Conservation (phyloP, 371 early-diverging fungal genomes). For the Saksenaea vasiformis region DNA sequence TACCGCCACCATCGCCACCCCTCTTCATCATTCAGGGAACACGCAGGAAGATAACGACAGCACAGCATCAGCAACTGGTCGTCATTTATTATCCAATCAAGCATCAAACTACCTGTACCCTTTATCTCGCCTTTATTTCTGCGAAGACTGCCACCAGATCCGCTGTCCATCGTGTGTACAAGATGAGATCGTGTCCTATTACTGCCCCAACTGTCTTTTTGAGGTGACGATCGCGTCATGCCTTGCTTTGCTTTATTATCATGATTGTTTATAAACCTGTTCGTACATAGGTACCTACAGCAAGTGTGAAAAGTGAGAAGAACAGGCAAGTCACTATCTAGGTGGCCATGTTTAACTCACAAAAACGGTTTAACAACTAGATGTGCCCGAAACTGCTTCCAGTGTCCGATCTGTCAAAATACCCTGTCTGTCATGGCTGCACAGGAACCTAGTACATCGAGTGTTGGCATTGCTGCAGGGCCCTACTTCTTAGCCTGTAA, state of each 20-base stretch:
- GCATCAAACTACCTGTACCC: conserved; percentile 57
- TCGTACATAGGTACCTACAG: conserved; percentile 70
- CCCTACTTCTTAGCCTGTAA: conserved; percentile 78
- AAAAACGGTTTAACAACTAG: conserved; percentile 29
- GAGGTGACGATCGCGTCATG: conserved; percentile 53
- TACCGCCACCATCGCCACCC: not conserved
- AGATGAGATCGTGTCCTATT: conserved; percentile 87
- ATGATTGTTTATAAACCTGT: not conserved
- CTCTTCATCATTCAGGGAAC: conserved; percentile 6
- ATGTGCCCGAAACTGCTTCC: conserved; percentile 94
- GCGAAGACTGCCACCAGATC: conserved; percentile 82
- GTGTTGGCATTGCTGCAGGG: conserved; percentile 28
- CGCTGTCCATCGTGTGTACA: conserved; percentile 82
- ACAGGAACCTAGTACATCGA: conserved; percentile 46
- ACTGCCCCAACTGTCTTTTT: conserved; percentile 94
- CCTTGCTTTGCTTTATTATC: no score
- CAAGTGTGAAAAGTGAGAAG: conserved; percentile 90
- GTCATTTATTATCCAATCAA: conserved; percentile 36
- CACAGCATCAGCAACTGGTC: conserved; percentile 29
- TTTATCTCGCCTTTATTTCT: conserved; percentile 81
- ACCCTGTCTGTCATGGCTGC: conserved; percentile 80
- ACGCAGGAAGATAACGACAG: not conserved
- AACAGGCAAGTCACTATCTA: conserved; percentile 60
- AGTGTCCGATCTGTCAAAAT: conserved; percentile 89
- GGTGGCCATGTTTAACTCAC: not conserved